A percentile compares a stretch with the other conserved stretches of the same genome.
Evolutionary conservation across 352 stramenopile species (phyloP).

Genomic region (Thalassiosira gravida): DNA sequence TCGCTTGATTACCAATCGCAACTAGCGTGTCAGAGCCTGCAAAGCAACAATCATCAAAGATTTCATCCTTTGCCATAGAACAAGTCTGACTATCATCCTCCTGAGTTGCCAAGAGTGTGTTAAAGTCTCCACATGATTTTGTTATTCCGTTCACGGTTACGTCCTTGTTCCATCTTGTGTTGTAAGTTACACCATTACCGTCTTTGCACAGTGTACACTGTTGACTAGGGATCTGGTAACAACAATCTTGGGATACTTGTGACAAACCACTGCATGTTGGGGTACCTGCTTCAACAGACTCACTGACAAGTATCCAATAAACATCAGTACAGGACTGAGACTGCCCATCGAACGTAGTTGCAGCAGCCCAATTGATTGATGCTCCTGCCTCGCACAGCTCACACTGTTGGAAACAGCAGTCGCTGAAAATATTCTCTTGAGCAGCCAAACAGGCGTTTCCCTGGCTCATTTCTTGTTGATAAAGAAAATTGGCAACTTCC

Average conservation of each 20-base stretch:
- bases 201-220: slow-evolving; percentile 61
- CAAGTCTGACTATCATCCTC: slow-evolving; percentile 59
- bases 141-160: slow-evolving; percentile 58
- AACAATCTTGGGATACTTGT: slow-evolving; percentile 52
- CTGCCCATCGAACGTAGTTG: slow-evolving; percentile 49
- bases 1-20: slow-evolving; percentile 33
- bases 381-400: slow-evolving; percentile 51
- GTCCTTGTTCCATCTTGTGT: slow-evolving; percentile 63
- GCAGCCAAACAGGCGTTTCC: slow-evolving; percentile 55
- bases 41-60: slow-evolving; percentile 59
- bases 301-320: slow-evolving; percentile 56
- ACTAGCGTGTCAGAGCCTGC: slow-evolving; percentile 60
- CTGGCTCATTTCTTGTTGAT: slow-evolving; percentile 61
- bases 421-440: slow-evolving; percentile 55
- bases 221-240: slow-evolving; percentile 44
- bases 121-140: slow-evolving; percentile 66
- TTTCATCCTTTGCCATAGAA: slow-evolving; percentile 48
- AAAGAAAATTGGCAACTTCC: slow-evolving; percentile 59
- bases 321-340: slow-evolving; percentile 63
- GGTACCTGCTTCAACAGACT: slow-evolving; percentile 39
- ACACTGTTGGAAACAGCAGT: slow-evolving; percentile 63
- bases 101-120: slow-evolving; percentile 63
- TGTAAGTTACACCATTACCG: slow-evolving; percentile 62
- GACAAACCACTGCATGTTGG: slow-evolving; percentile 33
- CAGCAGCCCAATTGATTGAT: slow-evolving; percentile 57